Base-by-base conservation (phyloP, 1,284 basidiomycete species). In the Phenoliferia sp. region DNA sequence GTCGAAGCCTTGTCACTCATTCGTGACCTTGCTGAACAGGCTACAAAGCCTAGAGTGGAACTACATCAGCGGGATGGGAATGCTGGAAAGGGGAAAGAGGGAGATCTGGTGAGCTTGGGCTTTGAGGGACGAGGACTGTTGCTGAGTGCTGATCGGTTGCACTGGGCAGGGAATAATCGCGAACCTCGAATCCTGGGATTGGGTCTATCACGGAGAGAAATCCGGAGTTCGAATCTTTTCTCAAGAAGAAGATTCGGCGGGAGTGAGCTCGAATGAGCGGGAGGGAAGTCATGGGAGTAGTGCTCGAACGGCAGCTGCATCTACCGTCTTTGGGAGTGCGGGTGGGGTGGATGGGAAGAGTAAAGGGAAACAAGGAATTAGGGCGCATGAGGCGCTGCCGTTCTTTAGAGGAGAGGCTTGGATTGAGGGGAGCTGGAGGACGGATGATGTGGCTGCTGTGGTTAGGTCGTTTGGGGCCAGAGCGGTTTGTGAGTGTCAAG, bases 341-440 rank as follows among this genome's bases (percentile, higher is more conserved):
- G 56, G 56, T 5, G 7, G 7, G 15, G 17, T 33, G 3, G 17
- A 19, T 12, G 56, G 12, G 2, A 59, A 35, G 19, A 48, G 33
- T 2, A 64, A 35, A 52, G 31, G 34, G 12, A 35, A 54, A 34
- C n/a, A 59, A 12, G 71, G 68, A 2, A 50, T 66, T 10, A 32
- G 71, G 31, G 64, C 63, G 26, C 65, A 66, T n/a, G 71, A 72
- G 39, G 29, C 62, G 15, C 26, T 72, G 35, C 70, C 70, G 19
- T 70, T 57, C 57, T 68, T 72, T 26, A 35, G 71, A 0, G 71
- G 71, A 0, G 71, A 72, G 44, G 71, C 62, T 2, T 72, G 63
- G 64, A 65, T 72, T 16, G 68, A 69, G 5, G 71, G 71, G 1
- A 50, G 52, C 7, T 72, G 71, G 71, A 34, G 32, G 26, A 22